phyloP scores from a whole-genome alignment of 2,329 filamentous ascomycete species.

The Diaporthe caulivora region DNA sequence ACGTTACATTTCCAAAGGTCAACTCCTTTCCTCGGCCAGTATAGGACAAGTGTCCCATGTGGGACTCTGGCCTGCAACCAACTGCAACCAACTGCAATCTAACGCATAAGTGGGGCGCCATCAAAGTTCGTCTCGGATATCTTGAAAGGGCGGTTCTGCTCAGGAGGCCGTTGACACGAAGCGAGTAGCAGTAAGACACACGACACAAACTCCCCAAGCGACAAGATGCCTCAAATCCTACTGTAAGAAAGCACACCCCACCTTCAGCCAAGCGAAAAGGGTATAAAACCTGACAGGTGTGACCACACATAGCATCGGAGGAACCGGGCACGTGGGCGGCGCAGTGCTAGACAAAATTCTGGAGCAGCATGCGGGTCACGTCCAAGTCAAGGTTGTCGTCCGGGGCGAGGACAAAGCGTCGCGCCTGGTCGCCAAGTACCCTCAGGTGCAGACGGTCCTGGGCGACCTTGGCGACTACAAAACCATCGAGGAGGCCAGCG shows the following conservation, averaged over 20 bases:
- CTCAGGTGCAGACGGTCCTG: constrained; percentile 35
- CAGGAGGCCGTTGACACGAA: constrained; percentile 6
- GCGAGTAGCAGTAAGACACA: neutral
- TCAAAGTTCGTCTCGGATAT: neutral
- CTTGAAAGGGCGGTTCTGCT: neutral
- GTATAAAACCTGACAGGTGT: neutral
- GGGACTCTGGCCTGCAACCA: constrained; percentile 10
- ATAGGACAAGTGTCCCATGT: constrained; percentile 22
- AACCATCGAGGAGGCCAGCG: constrained; percentile 32
- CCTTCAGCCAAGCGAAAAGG: too few species aligned
- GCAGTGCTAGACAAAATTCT: constrained; percentile 40
- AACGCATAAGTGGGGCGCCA: constrained; percentile 25
- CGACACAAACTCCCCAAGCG: neutral
- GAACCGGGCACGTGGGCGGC: constrained; percentile 43
- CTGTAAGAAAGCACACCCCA: neutral
- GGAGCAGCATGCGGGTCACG: constrained; percentile 31
- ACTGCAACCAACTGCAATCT: neutral
- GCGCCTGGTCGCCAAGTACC: constrained; percentile 38
- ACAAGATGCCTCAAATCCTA: constrained; percentile 21
- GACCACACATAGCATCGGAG: constrained; percentile 47
- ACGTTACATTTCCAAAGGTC: constrained; percentile 3
- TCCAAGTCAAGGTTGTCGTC: constrained; percentile 37
- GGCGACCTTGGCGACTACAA: constrained; percentile 33
- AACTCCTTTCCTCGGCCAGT: constrained; percentile 7
- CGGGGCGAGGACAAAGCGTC: constrained; percentile 36